These are phyloP conservation scores for Pseudocercospora musae DNA, from an alignment of 2,329 filamentous ascomycete genomes.

Conservation along the genomic window DNA sequence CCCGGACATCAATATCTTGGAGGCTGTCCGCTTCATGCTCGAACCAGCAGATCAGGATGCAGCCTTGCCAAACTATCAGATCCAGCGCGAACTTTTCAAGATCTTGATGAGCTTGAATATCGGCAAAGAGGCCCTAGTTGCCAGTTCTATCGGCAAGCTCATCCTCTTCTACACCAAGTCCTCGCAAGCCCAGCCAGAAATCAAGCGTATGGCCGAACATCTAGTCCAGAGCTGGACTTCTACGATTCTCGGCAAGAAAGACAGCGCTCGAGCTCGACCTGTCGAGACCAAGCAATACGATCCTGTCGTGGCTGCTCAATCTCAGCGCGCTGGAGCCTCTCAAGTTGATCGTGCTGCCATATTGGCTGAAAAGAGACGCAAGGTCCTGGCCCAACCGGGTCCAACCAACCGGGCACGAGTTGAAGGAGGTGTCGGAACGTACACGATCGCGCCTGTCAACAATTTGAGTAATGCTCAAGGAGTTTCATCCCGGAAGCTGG, in stretches of 20 bases:
- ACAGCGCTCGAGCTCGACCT: slow-evolving; percentile 87
- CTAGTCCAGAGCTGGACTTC: slow-evolving; percentile 94
- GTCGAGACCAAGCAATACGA: slow-evolving; percentile 59
- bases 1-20: slow-evolving; percentile 90
- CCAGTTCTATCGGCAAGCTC: slow-evolving; percentile 92
- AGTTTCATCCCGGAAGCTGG: slow-evolving; percentile 27
- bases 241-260: slow-evolving; percentile 80
- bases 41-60: slow-evolving; percentile 86
- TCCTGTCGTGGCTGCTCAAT: slow-evolving; percentile 41
- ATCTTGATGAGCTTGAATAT: slow-evolving; percentile 78
- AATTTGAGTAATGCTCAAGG: slow-evolving; percentile 39
- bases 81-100: slow-evolving; percentile 89
- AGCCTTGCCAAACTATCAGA: slow-evolving; percentile 91
- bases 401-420: slow-evolving; percentile 58
- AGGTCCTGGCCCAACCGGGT: slow-evolving; percentile 52
- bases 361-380: slow-evolving; percentile 51
- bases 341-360: slow-evolving; percentile 40
- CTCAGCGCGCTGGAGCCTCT: slow-evolving; percentile 29
- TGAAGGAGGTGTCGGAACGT: slow-evolving; percentile 58
- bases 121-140: slow-evolving; percentile 83
- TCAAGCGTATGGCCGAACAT: slow-evolving; percentile 91
- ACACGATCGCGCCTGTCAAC: slow-evolving; percentile 61
- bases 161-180: slow-evolving; percentile 96
- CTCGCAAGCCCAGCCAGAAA: slow-evolving; percentile 79
- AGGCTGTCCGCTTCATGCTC: slow-evolving; percentile 94